Evolutionary conservation across 2,329 filamentous ascomycete genomes (phyloP), one percentile per base, ranked within the genome.

Genomic region (Phoma sp.): DNA sequence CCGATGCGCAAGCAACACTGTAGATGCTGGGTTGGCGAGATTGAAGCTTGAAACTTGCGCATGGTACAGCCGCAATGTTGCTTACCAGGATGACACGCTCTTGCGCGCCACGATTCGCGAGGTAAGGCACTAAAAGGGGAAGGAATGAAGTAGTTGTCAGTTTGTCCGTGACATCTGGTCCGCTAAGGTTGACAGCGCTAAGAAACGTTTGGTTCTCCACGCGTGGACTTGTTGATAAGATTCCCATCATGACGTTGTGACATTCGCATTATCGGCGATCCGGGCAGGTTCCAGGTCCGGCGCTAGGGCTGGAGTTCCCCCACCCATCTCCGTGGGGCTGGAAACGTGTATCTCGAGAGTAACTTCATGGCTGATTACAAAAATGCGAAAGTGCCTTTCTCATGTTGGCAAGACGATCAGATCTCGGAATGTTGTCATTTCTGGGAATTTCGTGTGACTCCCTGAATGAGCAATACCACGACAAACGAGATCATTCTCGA

Each of bases 41-140:
- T 30, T 52, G 54, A 52, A 32, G 52, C 18, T 58, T 47, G 10
- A 38, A 38, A 23, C 22, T 62, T 57, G 50, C 57, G 40, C 29
- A 59, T 52, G 55, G 55, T 14, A 35, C 47, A 40, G 44, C 52
- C 41, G 36, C 44, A 40, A 18, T 49, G 53, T 49, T 58, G 64
- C 65, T 68, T 66, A 68, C 65, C 62, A 64, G 62, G 36, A 42
- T 43, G 43, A 32, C 30, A 37, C 48, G 38, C 39, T 49, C 24
- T 33, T 27, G 40, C 18, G 38, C 38, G 41, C 45, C 35, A 42
- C 42, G 27, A 25, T 22, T 11, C 32, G 47, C 22, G 39, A 32
- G 36, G 27, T 32, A 30, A 41, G 30, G 30, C 24, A 18, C 41
- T 44, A 24, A 24, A 37, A 23, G 33, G 25, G 18, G 14, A 42